A percentile compares a stretch with the other conserved stretches of the same genome.
Conservation (phyloP, 495 filamentous ascomycete species). For the Paragyromitra xinjiangensis region DNA sequence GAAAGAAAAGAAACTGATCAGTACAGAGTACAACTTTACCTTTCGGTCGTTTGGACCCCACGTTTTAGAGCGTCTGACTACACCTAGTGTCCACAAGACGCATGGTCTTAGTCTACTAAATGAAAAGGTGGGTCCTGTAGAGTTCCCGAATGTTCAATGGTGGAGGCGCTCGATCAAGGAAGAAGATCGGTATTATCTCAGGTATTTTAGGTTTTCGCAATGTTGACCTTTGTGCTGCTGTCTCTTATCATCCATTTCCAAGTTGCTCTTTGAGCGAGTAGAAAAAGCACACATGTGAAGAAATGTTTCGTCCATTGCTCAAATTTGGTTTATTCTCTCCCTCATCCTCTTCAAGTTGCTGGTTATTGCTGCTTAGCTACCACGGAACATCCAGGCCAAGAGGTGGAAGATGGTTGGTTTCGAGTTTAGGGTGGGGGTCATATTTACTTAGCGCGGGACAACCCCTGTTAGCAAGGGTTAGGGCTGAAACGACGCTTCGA, state of each 20-base stretch:
- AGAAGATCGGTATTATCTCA: constrained; percentile 4
- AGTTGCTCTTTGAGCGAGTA: neutral
- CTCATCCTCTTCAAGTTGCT: neutral
- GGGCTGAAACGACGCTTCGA: neutral
- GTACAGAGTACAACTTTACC: neutral
- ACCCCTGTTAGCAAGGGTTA: constrained; percentile 14
- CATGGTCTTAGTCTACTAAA: constrained; percentile 1
- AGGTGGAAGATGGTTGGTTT: neutral
- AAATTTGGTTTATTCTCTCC: neutral
- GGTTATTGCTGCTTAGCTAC: neutral
- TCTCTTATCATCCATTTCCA: neutral
- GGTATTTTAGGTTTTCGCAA: constrained; percentile 6
- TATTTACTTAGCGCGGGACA: constrained; percentile 7
- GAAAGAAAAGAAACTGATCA: neutral
- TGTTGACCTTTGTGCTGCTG: neutral
- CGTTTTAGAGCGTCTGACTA: constrained; percentile 8
- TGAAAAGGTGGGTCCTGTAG: neutral
- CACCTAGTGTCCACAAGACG: neutral
- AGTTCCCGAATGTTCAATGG: neutral
- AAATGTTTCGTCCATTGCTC: neutral
- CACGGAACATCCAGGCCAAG: neutral
- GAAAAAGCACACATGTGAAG: neutral
- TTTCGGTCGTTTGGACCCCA: constrained; percentile 17
- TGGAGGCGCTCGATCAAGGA: neutral
- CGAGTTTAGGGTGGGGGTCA: neutral